Base-by-base conservation (phyloP, 345 rosid species). In the Dipteronia dyeriana region DNA sequence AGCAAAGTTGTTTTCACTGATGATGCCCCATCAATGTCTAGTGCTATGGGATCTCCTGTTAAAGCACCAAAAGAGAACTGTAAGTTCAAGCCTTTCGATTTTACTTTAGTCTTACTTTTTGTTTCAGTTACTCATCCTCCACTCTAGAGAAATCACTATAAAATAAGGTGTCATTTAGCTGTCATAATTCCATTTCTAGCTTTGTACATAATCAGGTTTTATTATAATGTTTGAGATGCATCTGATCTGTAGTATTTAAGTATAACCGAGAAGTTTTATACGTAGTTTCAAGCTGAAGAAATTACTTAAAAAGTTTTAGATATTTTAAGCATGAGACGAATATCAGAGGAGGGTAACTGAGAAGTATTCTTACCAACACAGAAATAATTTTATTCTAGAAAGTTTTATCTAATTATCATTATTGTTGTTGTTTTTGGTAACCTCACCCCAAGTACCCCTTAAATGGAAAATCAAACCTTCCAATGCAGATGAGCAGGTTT, bases 21-120 rank as follows among this genome's bases (percentile, higher is more conserved):
- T 62, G 80, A 78, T 26, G 79, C 56, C 53, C 75, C 79, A 49
- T 78, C 80, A 25, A 61, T 77, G 26, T 63, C 78, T 59, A 70
- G 78, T 75, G 31, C 51, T 67, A 62, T 11, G 29, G 81, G 56
- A 71, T 56, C 70, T 72, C 73, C 47, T 39, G 22, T 13, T 19
- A 80, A 84, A 83, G 82, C 60, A 77, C 71, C 79, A 75, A 79
- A 78, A 63, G 87, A 81, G 71, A 84, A 51, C 70, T 59, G 99
- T 93, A 88, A 87, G 95, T 83, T 75, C 70, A 26, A 68, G 47
- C 67, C n/a, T 47, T 68, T 51, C 57, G 57, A 51, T 51, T 56
- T 77, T 51, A 7, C n/a, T 31, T 17, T n/a, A 9, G 29, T 26
- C 29, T 17, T 13, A 13, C 31, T 63, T 53, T 2, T 54, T 23